A percentile compares a stretch with the other conserved stretches of the same genome.
phyloP scores from a whole-genome alignment of 352 stramenopile species.

The Globisporangium sylvaticum region DNA sequence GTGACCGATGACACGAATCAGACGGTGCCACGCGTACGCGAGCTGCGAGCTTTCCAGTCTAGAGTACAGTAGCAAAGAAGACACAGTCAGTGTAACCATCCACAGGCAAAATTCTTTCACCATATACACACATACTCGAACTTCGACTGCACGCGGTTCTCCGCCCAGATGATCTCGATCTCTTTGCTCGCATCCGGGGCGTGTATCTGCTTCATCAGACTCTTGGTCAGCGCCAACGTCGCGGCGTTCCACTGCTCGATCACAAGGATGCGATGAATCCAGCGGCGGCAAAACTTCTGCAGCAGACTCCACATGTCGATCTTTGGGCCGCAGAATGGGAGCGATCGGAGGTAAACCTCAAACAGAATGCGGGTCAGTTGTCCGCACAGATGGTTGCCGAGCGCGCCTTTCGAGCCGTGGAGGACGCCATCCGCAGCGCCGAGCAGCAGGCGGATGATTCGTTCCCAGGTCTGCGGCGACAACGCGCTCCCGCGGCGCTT shows the following conservation, averaged over 20 bases:
- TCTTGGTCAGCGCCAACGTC: conserved; percentile 69
- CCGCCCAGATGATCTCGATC: conserved; percentile 70
- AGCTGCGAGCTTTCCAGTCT: conserved; percentile 66
- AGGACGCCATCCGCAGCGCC: conserved; percentile 73
- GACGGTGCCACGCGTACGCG: conserved; percentile 81
- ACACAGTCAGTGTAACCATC: not conserved
- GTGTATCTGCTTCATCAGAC: conserved; percentile 70
- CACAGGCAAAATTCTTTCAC: not conserved
- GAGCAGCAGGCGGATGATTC: conserved; percentile 74
- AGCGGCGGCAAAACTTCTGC: conserved; percentile 84
- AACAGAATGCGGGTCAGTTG: conserved; percentile 76
- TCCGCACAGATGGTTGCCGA: conserved; percentile 73
- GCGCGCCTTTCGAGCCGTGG: conserved; percentile 63
- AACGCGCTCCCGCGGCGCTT: conserved; percentile 60
- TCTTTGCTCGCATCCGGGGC: conserved; percentile 46
- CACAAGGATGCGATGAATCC: conserved; percentile 82
- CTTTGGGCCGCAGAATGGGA: conserved; percentile 61
- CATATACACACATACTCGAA: conserved; percentile 38
- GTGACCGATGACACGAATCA: conserved; percentile 80
- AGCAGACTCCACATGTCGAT: conserved; percentile 76
- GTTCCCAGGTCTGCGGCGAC: conserved; percentile 77
- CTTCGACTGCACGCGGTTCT: conserved; percentile 60
- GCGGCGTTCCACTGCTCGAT: conserved; percentile 86
- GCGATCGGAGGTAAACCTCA: conserved; percentile 72
- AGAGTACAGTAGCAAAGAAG: conserved; percentile 3